Percentiles rank a stretch among this genome's conserved stretches.
Conservation (phyloP, 2,329 filamentous ascomycete genomes). For the Talaromyces sp. region DNA sequence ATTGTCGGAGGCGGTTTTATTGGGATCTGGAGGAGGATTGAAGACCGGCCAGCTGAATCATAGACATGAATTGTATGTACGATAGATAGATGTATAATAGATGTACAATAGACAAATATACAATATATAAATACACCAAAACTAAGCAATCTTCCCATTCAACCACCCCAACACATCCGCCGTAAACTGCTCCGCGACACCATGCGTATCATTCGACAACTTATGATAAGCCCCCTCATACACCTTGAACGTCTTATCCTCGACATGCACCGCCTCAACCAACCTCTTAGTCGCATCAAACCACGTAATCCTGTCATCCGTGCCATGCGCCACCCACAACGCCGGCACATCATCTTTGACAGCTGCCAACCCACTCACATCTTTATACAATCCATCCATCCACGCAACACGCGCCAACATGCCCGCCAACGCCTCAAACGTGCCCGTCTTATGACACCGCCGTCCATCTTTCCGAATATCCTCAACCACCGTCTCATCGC, state of each 20-base stretch:
- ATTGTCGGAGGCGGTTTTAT: constrained; percentile 48
- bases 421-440: constrained; percentile 70
- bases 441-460: constrained; percentile 76
- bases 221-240: constrained; percentile 79
- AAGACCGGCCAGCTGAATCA: constrained; percentile 16
- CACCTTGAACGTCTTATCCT: constrained; percentile 64
- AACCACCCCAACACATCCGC: constrained; percentile 64
- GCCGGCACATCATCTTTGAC: constrained; percentile 45
- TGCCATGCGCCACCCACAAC: constrained; percentile 71
- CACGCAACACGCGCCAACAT: constrained; percentile 68
- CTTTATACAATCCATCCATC: constrained; percentile 46
- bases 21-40: constrained; percentile 43
- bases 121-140: not conserved
- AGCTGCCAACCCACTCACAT: constrained; percentile 13
- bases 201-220: constrained; percentile 28
- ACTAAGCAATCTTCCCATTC: not conserved
- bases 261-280: constrained; percentile 50
- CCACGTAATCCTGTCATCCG: constrained; percentile 63
- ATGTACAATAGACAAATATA: not conserved
- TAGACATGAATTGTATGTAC: not conserved
- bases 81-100: not conserved
- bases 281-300: constrained; percentile 60
- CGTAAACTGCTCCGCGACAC: constrained; percentile 31
- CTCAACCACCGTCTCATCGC: constrained; percentile 35
- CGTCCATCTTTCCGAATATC: constrained; percentile 16